Percentiles rank a stretch among this genome's conserved stretches.
phyloP scores from a whole-genome alignment of 140 eudicot genomes.

The Artemisia princeps region DNA sequence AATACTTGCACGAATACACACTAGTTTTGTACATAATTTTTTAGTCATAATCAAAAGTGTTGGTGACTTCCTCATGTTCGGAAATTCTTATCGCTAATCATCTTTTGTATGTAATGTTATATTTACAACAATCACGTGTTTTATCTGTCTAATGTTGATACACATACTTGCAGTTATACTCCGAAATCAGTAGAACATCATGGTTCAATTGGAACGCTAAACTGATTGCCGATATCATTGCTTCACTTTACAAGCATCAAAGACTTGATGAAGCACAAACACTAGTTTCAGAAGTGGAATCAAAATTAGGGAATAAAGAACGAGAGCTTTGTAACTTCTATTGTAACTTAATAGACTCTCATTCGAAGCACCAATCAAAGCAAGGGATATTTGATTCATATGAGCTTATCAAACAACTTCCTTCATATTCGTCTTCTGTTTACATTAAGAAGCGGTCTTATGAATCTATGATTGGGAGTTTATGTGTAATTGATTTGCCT shows the following conservation, averaged over 20 bases:
- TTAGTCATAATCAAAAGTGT: too few relatives aligned
- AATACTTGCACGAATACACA: too few relatives aligned
- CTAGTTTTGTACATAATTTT: too few relatives aligned
- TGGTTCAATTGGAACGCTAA: slow-evolving; percentile 84
- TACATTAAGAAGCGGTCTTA: slow-evolving; percentile 45
- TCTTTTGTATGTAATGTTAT: too few relatives aligned
- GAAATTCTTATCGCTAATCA: too few relatives aligned
- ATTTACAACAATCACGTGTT: neutral
- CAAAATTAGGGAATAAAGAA: slow-evolving; percentile 35
- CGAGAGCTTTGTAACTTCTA: slow-evolving; percentile 67
- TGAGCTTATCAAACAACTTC: slow-evolving; percentile 35
- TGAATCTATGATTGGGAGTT: slow-evolving; percentile 50
- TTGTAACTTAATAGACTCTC: slow-evolving; percentile 44
- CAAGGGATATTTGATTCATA: slow-evolving; percentile 42
- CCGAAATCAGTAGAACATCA: slow-evolving; percentile 42
- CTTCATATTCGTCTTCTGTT: slow-evolving; percentile 36
- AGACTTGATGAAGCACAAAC: slow-evolving; percentile 49
- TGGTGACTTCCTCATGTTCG: too few relatives aligned
- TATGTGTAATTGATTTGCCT: slow-evolving; percentile 49
- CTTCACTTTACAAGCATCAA: slow-evolving; percentile 48
- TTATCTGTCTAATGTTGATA: neutral
- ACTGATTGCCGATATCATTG: slow-evolving; percentile 62
- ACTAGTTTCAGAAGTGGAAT: slow-evolving; percentile 37
- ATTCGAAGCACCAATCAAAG: slow-evolving; percentile 47
- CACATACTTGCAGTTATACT: slow-evolving; percentile 54